Percentiles rank a stretch among this genome's conserved stretches.
These are phyloP conservation scores for Arabidopsis suecica DNA, from an alignment of 345 rosid species.

Conservation along the genomic window DNA sequence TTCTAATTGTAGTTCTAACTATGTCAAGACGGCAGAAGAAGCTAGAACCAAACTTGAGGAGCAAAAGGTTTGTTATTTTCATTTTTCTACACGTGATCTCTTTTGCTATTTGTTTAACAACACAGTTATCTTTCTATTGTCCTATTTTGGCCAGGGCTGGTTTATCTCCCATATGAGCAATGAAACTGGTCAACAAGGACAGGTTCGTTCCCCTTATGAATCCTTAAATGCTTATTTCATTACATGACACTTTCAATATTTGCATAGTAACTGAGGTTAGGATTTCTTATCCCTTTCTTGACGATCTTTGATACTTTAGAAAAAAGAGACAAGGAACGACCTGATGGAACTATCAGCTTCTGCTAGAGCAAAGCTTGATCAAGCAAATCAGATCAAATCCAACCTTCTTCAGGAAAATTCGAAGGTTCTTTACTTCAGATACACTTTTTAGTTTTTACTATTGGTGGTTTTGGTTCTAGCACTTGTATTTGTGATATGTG, in stretches of 20 bases:
- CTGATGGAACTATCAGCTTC: conserved; percentile 50
- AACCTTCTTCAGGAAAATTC: conserved; percentile 51
- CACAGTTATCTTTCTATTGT: conserved; percentile 8
- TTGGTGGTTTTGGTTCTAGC: conserved; percentile 31
- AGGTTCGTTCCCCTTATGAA: conserved; percentile 43
- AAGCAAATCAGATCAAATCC: conserved; percentile 51
- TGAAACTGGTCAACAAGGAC: conserved; percentile 40
- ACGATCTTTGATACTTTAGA: conserved; percentile 39
- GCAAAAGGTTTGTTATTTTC: conserved; percentile 57
- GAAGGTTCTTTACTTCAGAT: conserved; percentile 52
- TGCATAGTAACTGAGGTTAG: conserved; percentile 11
- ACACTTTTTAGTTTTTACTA: not conserved
- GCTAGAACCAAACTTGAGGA: conserved; percentile 54
- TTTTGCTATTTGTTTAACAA: conserved; percentile 1
- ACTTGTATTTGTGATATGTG: not conserved
- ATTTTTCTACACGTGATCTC: conserved; percentile 14
- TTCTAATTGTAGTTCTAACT: conserved; percentile 54
- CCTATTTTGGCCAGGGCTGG: conserved; percentile 60
- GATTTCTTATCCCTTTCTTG: not conserved
- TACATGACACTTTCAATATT: not conserved
- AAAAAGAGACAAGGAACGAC: conserved; percentile 42
- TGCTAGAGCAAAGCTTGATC: conserved; percentile 61
- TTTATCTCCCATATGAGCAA: conserved; percentile 42
- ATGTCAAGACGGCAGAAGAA: conserved; percentile 57
- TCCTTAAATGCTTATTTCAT: not conserved